Base-by-base conservation (phyloP, 2,329 filamentous ascomycete species). In the Helotiales sp. region DNA sequence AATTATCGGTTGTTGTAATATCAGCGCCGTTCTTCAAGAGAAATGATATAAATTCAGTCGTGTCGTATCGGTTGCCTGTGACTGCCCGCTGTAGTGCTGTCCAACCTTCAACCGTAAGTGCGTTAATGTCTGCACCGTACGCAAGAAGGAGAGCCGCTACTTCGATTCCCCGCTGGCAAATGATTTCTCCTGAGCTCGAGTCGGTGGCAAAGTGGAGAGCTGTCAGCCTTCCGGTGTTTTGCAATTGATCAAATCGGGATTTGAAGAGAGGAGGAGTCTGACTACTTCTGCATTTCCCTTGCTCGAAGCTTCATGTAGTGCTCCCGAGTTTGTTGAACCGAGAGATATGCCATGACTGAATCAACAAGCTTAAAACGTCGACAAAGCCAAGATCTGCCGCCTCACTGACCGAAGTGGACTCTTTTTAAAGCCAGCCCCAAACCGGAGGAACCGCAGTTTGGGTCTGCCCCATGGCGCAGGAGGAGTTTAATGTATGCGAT, bases 291-390 rank as follows among this genome's bases (percentile, higher is more conserved):
- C 24, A 50, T 50, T 50, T 50, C 47, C 47, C 6, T 22, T 5
- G 24, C 47, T 50, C 47, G 47, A 22, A 26, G 47, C 47, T 50
- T 50, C 47, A 50, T 50, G 47, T 26, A 50, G 47, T 50, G 47
- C 47, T 40, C 34, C 10, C 34, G 34, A 40, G 34, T 40, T 40
- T 13, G 34, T 40, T 40, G 10, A 8, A 40, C 34, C 10, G 34
- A 13, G 6, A 13, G 34, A 40, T 40, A 40, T 6, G 34, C 34
- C 34, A 40, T 40, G 34, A 7, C 34, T 40, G 34, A 40, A n/a
- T n/a, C n/a, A n/a, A n/a, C n/a, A n/a, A n/a, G n/a, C n/a, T n/a
- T n/a, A n/a, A n/a, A n/a, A n/a, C n/a, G n/a, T n/a, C n/a, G n/a
- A n/a, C n/a, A n/a, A n/a, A n/a, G n/a, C n/a, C n/a, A n/a, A n/a